Base-by-base conservation (phyloP, 2,329 filamentous ascomycete genomes). In the Hymenoscyphus albidus region DNA sequence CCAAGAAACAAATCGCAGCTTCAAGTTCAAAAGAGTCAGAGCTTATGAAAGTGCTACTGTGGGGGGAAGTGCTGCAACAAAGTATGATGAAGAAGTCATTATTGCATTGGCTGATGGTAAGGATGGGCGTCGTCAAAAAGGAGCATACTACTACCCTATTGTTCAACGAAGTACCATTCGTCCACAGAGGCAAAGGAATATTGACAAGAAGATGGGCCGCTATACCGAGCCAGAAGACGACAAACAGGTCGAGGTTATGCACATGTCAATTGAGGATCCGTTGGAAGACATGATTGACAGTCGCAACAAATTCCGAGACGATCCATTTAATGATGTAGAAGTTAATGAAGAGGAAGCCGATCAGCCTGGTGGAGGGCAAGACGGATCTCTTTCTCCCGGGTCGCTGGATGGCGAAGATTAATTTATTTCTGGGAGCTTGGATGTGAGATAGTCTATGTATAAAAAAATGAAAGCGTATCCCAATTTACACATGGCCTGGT, bases 81-180 rank as follows among this genome's bases (percentile, higher is more conserved):
- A 88, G 76, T 89, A 88, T 74, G 80, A 83, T 68, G 82, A 89
- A 67, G 86, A 90, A 75, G 78, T 89, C 40, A 80, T 88, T 64
- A 76, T 90, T 35, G 81, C 84, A 2, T 82, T 83, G 71, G 81
- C 85, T 70, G 82, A 86, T 67, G 82, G 83, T 67, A 81, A 68
- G 44, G 80, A 82, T 67, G 80, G 81, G 60, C 76, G 78, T 63
- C 74, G 77, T 59, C 81, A 85, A 68, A 85, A 84, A 74, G 87
- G 82, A 6, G 84, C 83, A 13, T 89, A 87, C 75, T 90, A 89
- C 76, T 90, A 89, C 70, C 88, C 88, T 3, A 81, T 90, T 67
- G 84, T 89, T 77, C 86, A 89, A 75, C 83, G 85, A 62, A 85
- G 82, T 58, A 80, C 81, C 27, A 85, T 90, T 71, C 81, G 85